Conservation (phyloP, 805 yeast genomes). For the Hemisphaericaspora nanyangensis region DNA sequence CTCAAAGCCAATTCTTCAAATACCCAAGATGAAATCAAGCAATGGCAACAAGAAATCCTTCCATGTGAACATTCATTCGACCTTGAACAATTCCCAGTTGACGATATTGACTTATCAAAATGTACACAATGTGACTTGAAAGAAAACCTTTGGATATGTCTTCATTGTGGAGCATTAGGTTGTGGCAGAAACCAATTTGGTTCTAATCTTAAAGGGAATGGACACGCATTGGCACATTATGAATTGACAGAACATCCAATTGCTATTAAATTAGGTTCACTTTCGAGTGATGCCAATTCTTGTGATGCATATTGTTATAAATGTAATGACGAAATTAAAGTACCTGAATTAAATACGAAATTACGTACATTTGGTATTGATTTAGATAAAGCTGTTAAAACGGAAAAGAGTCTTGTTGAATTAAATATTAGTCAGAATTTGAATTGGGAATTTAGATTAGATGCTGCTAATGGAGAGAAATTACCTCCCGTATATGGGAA, state of each 20-base stretch:
- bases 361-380: constrained; percentile 67
- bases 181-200: constrained; percentile 97
- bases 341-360: constrained; percentile 50
- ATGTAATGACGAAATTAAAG: constrained; percentile 85
- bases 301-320: constrained; percentile 87
- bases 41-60: constrained; percentile 87
- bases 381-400: constrained; percentile 50
- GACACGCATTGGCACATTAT: constrained; percentile 81
- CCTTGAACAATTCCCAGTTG: constrained; percentile 45
- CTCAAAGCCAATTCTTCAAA: constrained; percentile 56
- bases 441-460: constrained; percentile 89
- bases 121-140: constrained; percentile 61
- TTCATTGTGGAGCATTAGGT: constrained; percentile 85
- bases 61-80: constrained; percentile 74
- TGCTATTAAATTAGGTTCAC: constrained; percentile 88
- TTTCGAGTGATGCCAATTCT: constrained; percentile 52
- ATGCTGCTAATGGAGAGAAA: constrained; percentile 63
- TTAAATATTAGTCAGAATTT: constrained; percentile 88
- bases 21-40: constrained; percentile 64
- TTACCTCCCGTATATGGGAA: constrained; percentile 68
- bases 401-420: constrained; percentile 86
- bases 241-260: constrained; percentile 62
- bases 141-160: constrained; percentile 89
- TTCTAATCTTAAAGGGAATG: constrained; percentile 79
- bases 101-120: constrained; percentile 36